Percentiles rank a stretch among this genome's conserved stretches.
These are phyloP conservation scores for Eucalyptus sp. DNA, from an alignment of 345 rosid species.

Conservation along the genomic window DNA sequence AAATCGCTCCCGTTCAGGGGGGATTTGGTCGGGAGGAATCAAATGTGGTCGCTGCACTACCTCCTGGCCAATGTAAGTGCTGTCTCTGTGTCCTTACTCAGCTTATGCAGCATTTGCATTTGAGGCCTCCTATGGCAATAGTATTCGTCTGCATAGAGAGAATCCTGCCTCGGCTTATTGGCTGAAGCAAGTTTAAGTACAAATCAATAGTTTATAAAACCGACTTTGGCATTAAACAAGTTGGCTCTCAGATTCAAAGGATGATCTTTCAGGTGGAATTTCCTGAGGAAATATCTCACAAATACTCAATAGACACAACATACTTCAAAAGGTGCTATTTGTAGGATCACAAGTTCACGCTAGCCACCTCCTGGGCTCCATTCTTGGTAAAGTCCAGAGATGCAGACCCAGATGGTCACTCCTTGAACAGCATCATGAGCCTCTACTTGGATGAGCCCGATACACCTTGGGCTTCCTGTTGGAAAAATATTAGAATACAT, in stretches of 20 bases:
- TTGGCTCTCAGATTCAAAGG: background rate
- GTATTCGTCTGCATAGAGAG: background rate
- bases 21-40: constrained; percentile 37
- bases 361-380: constrained; percentile 24
- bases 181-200: background rate
- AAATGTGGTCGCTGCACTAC: constrained; percentile 33
- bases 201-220: background rate
- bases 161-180: background rate
- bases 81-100: background rate
- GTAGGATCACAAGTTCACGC: constrained; percentile 9
- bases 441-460: constrained; percentile 24
- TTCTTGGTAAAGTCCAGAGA: constrained; percentile 16
- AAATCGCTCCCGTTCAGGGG: constrained; percentile 27
- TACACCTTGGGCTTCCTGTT: constrained; percentile 3
- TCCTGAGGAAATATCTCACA: constrained; percentile 9
- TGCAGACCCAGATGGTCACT: constrained; percentile 15
- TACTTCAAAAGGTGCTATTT: constrained; percentile 2
- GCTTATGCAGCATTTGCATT: background rate
- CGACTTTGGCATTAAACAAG: background rate
- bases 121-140: background rate
- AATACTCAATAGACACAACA: background rate
- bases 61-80: constrained; percentile 20
- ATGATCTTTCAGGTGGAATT: constrained; percentile 14
- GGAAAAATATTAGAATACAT: too few species aligned
- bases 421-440: constrained; percentile 10